Evolutionary conservation across 768 basidiomycete species (phyloP).

Genomic region (Psilocybe cyanescens): DNA sequence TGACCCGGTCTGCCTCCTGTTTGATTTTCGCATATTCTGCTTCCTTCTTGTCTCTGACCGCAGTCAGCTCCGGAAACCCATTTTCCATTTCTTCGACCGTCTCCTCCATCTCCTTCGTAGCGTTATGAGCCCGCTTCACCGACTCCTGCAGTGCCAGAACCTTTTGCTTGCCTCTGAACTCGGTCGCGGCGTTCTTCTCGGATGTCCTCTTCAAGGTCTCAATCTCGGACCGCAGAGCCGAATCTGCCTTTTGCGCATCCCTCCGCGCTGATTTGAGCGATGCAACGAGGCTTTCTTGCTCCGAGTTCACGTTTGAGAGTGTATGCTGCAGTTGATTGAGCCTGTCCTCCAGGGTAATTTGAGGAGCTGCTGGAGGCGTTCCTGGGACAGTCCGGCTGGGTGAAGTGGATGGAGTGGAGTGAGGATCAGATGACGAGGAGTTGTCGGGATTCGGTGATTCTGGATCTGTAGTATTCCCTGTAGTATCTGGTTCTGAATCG

Average conservation of each 20-base stretch:
- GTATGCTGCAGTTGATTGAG: conserved; percentile 66
- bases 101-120: conserved; percentile 49
- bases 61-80: conserved; percentile 44
- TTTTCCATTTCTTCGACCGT: conserved; percentile 50
- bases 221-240: conserved; percentile 82
- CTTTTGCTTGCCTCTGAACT: conserved; percentile 85
- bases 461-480: conserved; percentile 36
- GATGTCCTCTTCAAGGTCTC: conserved; percentile 81
- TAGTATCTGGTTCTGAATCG: conserved; percentile 32
- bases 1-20: conserved; percentile 48
- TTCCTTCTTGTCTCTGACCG: conserved; percentile 44
- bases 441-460: conserved; percentile 35
- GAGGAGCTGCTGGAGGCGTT: conserved; percentile 28
- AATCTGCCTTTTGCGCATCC: conserved; percentile 84
- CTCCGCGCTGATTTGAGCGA: conserved; percentile 79
- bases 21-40: conserved; percentile 45
- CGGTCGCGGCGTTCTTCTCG: conserved; percentile 76
- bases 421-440: conserved; percentile 36
- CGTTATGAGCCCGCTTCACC: conserved; percentile 75
- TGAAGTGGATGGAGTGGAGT: conserved; percentile 45
- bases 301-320: conserved; percentile 62
- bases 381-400: conserved; percentile 35
- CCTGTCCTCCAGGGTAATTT: conserved; percentile 69
- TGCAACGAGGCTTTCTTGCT: conserved; percentile 68
- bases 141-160: conserved; percentile 88